Percentiles rank a stretch among this genome's conserved stretches.
phyloP scores from a whole-genome alignment of 1,139 yeast species.

The Yamadazyma epiphylla region DNA sequence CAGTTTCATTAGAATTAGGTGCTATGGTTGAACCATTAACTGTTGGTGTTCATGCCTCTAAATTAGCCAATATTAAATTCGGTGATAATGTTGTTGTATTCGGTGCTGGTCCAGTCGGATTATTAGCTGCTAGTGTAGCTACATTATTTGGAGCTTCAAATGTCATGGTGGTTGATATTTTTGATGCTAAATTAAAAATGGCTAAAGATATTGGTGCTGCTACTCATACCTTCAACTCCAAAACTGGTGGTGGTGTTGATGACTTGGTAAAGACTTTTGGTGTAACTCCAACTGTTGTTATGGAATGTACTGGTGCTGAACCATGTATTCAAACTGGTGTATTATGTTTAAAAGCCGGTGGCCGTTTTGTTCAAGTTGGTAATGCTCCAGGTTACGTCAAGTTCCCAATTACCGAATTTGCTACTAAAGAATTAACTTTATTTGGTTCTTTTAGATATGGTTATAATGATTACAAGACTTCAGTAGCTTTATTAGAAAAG shows the following conservation, averaged over 20 bases:
- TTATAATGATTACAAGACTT: constrained; percentile 71
- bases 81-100: constrained; percentile 77
- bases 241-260: constrained; percentile 28
- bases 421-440: constrained; percentile 65
- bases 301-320: constrained; percentile 70
- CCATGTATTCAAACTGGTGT: constrained; percentile 66
- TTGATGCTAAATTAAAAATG: constrained; percentile 55
- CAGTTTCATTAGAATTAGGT: constrained; percentile 78
- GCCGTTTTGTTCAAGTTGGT: constrained; percentile 71
- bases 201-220: constrained; percentile 58
- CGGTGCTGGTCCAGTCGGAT: constrained; percentile 95
- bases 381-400: constrained; percentile 64
- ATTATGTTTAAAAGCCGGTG: constrained; percentile 55
- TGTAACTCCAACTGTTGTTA: constrained; percentile 51
- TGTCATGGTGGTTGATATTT: constrained; percentile 62
- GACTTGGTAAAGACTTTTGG: constrained; percentile 40
- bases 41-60: constrained; percentile 82
- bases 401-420: constrained; percentile 73
- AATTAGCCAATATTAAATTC: constrained; percentile 60
- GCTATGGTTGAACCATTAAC: constrained; percentile 86
- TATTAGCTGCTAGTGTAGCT: constrained; percentile 75
- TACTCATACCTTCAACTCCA: constrained; percentile 58
- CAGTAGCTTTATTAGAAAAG: constrained; percentile 62
- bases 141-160: constrained; percentile 78
- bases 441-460: constrained; percentile 83